Conservation (phyloP, 1,284 basidiomycete genomes). For the Clitocybe nebularis region DNA sequence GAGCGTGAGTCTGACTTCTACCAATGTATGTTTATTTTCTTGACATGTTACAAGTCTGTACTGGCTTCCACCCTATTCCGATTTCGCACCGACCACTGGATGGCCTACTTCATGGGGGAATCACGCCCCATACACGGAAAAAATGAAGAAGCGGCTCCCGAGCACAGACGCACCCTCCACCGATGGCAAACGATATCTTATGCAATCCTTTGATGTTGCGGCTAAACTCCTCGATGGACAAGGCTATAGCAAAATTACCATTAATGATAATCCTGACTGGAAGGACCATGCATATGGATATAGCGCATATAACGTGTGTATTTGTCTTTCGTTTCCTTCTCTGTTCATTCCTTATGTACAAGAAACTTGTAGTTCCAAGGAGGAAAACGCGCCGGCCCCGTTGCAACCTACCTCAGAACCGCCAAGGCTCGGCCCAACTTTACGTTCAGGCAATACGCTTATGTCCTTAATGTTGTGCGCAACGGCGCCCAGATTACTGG, state of each 20-base stretch:
- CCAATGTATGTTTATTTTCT: conserved; percentile 1
- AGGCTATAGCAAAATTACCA: conserved; percentile 48
- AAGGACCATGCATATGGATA: conserved; percentile 64
- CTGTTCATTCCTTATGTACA: not conserved
- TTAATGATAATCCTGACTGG: conserved; percentile 50
- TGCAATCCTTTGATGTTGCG: conserved; percentile 44
- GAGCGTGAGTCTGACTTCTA: conserved; percentile 43
- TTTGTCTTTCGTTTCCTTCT: too few relatives aligned
- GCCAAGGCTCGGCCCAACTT: conserved; percentile 53
- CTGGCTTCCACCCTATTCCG: conserved; percentile 49
- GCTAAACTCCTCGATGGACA: conserved; percentile 39
- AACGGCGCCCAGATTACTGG: conserved; percentile 56
- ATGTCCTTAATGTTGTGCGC: conserved; percentile 52
- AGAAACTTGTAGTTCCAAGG: conserved; percentile 40
- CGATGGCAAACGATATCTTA: conserved; percentile 58
- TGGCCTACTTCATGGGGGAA: conserved; percentile 56
- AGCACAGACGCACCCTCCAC: conserved; percentile 56
- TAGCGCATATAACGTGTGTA: conserved; percentile 47
- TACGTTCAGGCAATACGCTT: conserved; percentile 42
- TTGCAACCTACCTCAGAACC: conserved; percentile 57
- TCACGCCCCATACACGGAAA: conserved; percentile 45
- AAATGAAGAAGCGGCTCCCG: conserved; percentile 48
- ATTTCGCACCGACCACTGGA: conserved; percentile 48
- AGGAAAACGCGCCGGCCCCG: conserved; percentile 57
- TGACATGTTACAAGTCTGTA: conserved; percentile 39